Base-by-base conservation (phyloP, 73 alveolate species). In the Tetrahymena elliotti region DNA sequence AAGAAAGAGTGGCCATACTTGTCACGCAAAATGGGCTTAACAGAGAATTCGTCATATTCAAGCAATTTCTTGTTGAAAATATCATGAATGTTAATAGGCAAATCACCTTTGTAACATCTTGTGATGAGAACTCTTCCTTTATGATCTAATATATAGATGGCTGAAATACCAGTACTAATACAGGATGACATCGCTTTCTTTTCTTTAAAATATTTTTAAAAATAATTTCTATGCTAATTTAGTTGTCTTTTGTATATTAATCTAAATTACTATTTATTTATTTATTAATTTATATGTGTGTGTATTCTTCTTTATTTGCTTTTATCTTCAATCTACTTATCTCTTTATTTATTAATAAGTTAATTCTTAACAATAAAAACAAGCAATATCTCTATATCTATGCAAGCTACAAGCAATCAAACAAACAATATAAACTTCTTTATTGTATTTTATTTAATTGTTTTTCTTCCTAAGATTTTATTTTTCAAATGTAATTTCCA, bases 11-110 rank as follows among this genome's bases (percentile, higher is more conserved):
- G 84, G 9, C 95, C 97, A 96, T 99, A 99, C 93, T 98, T 98
- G 95, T 97, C 98, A 24, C 97, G 96, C 97, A 98, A 98, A 35
- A 97, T 99, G 52, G 99, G 99, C 96, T 98, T 97, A 93, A 96
- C 95, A 6, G 97, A 96, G 88, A 97, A 94, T 83, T 98, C 99
- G 36, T 98, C 99, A 41, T 97, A 97, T 92, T 98, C 99, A 92
- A 98, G 97, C 33, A 98, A 97, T 83, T 97, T 93, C 53, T 98
- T 95, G 84, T 97, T 96, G 96, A 98, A 97, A 93, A 95, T 96
- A 93, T 98, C 98, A 41, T 97, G 95, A 39, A 96, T 97, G 84
- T 95, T 97, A 38, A 96, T 35, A 20, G 98, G 98, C 84, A 97
- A 97, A 53, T 98, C 99, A 20, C 98, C 98, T 95, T 99, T 95